Conservation (phyloP, 139 green algal species). For the Chlamydomonas applanata region DNA sequence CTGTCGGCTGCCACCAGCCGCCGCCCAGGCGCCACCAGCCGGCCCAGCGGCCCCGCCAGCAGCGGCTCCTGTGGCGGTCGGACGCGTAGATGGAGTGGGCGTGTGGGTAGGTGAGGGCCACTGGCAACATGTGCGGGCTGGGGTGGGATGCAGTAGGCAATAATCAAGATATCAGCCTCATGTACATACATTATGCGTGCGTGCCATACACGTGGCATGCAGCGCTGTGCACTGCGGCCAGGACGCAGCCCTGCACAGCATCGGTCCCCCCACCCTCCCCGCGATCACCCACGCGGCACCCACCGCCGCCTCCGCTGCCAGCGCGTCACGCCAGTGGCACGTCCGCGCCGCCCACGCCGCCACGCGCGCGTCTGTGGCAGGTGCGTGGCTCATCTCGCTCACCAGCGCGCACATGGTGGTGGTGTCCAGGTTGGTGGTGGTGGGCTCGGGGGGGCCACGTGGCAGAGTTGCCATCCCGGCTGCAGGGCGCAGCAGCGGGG, state of each 20-base stretch:
- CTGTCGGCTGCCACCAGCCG: slow-evolving; percentile 27
- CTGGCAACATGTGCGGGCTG: neutral
- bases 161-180: too few species aligned
- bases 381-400: slow-evolving; percentile 37
- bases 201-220: too few species aligned
- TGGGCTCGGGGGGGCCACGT: slow-evolving; percentile 15
- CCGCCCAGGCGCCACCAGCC: slow-evolving; percentile 10
- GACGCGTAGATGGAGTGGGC: neutral
- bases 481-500: neutral
- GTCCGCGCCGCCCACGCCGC: slow-evolving; percentile 28
- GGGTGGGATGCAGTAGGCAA: too few species aligned
- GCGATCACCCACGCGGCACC: neutral
- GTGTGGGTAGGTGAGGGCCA: too few species aligned
- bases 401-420: slow-evolving; percentile 61
- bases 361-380: slow-evolving; percentile 1
- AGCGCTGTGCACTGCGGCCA: too few species aligned
- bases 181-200: too few species aligned
- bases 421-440: slow-evolving; percentile 40
- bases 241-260: too few species aligned
- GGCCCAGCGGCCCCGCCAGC: slow-evolving; percentile 17
- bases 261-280: neutral
- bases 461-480: slow-evolving; percentile 25
- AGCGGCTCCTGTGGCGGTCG: slow-evolving; percentile 28
- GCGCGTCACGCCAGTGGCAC: slow-evolving; percentile 19
- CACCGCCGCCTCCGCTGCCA: slow-evolving; percentile 5